Percentiles rank a stretch among this genome's conserved stretches.
Conservation (phyloP, 2,329 filamentous ascomycete genomes). For the Orbilia blumenaviensis region DNA sequence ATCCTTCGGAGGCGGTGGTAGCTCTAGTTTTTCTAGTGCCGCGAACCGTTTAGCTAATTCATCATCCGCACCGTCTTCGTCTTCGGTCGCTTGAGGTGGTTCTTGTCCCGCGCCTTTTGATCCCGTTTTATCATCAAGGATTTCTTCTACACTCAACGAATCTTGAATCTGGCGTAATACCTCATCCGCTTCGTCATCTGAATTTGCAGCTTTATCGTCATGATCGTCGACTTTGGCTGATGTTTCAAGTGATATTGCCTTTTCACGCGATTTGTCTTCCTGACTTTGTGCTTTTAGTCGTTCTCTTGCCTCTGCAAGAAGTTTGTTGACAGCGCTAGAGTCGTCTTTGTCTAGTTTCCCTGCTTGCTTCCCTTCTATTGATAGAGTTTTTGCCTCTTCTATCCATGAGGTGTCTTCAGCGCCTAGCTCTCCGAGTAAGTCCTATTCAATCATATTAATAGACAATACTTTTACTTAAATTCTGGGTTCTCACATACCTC, state of each 20-base stretch:
- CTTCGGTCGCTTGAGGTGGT: neutral
- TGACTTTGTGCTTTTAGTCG: constrained; percentile 14
- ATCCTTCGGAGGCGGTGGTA: constrained; percentile 22
- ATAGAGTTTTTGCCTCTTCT: constrained; percentile 42
- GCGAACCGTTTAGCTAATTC: constrained; percentile 42
- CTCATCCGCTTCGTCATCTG: constrained; percentile 48
- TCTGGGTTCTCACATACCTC: constrained; percentile 12
- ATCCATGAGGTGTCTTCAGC: constrained; percentile 48
- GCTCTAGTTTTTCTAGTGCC: constrained; percentile 23
- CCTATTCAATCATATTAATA: neutral
- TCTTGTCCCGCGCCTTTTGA: neutral
- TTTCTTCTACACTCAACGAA: constrained; percentile 24
- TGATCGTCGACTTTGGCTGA: neutral
- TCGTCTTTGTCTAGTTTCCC: constrained; percentile 30
- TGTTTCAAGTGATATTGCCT: neutral
- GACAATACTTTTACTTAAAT: neutral
- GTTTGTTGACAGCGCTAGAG: constrained; percentile 26
- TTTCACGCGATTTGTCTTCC: neutral
- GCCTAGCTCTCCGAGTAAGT: constrained; percentile 42
- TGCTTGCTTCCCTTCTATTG: constrained; percentile 32
- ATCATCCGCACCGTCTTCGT: constrained; percentile 22
- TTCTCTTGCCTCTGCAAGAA: constrained; percentile 39
- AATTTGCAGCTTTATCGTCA: constrained; percentile 34
- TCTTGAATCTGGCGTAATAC: constrained; percentile 41
- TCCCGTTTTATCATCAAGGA: constrained; percentile 7